phyloP scores from a whole-genome alignment of 768 basidiomycete genomes.

The Kondoa subrosea region DNA sequence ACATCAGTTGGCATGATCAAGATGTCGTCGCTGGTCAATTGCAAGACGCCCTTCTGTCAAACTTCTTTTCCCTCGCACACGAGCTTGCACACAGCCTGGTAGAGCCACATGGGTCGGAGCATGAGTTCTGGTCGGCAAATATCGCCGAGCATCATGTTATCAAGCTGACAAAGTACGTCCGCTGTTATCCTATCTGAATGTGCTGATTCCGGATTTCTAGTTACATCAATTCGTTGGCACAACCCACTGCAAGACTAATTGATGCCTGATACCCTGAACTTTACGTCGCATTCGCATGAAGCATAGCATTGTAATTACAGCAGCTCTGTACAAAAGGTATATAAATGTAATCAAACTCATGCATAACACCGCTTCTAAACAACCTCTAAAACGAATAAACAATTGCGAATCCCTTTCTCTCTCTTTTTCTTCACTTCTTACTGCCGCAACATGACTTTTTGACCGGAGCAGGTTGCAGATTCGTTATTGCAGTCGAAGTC shows the following conservation, averaged over 20 bases:
- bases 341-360: too few species aligned
- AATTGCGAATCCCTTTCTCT: too few species aligned
- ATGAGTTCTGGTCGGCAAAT: conserved; percentile 85
- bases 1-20: conserved; percentile 39
- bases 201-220: background rate
- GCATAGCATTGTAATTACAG: background rate
- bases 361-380: too few species aligned
- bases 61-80: conserved; percentile 85
- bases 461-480: background rate
- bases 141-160: conserved; percentile 51
- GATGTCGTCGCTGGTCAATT: conserved; percentile 44
- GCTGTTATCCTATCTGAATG: background rate
- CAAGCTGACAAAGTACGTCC: conserved; percentile 24
- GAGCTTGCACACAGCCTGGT: conserved; percentile 66
- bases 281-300: background rate
- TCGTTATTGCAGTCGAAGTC: background rate
- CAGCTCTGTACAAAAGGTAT: background rate
- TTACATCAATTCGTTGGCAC: background rate
- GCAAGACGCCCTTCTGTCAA: conserved; percentile 58
- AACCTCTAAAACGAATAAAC: too few species aligned
- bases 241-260: background rate
- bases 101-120: conserved; percentile 60
- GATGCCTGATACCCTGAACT: background rate
- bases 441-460: background rate
- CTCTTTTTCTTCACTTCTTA: too few species aligned